These are phyloP conservation scores for Lepidium aucheri DNA, from an alignment of 345 rosid species.

Conservation along the genomic window DNA sequence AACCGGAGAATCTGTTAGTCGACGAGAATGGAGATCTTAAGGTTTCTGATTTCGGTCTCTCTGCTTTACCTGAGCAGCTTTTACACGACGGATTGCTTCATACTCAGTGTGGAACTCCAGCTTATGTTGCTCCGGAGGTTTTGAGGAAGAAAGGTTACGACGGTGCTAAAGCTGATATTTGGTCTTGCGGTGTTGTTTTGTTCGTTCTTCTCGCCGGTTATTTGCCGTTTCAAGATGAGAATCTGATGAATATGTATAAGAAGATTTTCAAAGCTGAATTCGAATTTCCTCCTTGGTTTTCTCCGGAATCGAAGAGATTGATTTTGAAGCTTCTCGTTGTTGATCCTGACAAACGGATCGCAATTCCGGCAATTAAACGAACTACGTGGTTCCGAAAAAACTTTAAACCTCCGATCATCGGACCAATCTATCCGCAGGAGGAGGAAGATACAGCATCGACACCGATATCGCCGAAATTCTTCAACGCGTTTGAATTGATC, in stretches of 20 bases:
- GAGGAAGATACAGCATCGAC: not conserved
- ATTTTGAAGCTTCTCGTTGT: constrained; percentile 55
- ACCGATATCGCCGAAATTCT: constrained; percentile 26
- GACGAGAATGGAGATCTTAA: constrained; percentile 66
- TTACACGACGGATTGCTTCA: constrained; percentile 69
- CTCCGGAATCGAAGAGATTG: constrained; percentile 44
- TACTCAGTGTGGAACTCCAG: constrained; percentile 87
- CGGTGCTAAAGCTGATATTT: constrained; percentile 64
- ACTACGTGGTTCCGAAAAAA: constrained; percentile 60
- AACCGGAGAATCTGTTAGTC: constrained; percentile 67
- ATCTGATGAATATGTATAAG: constrained; percentile 51
- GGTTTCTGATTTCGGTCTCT: constrained; percentile 73
- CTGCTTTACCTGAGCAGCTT: constrained; percentile 63
- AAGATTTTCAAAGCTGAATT: constrained; percentile 55
- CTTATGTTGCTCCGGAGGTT: constrained; percentile 87
- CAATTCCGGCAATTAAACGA: constrained; percentile 52
- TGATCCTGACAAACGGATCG: constrained; percentile 51
- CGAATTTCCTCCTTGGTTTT: constrained; percentile 60
- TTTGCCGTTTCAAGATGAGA: constrained; percentile 67
- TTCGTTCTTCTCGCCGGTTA: constrained; percentile 57
- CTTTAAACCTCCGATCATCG: constrained; percentile 26
- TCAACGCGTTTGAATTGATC: constrained; percentile 67
- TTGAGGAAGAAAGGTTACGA: constrained; percentile 72
- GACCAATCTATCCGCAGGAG: not conserved
- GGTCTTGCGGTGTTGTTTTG: constrained; percentile 86